Evolutionary conservation across 176 grass and related monocot species (phyloP), one percentile per base, ranked within the genome.

Genomic region (Ensete ventricosum): DNA sequence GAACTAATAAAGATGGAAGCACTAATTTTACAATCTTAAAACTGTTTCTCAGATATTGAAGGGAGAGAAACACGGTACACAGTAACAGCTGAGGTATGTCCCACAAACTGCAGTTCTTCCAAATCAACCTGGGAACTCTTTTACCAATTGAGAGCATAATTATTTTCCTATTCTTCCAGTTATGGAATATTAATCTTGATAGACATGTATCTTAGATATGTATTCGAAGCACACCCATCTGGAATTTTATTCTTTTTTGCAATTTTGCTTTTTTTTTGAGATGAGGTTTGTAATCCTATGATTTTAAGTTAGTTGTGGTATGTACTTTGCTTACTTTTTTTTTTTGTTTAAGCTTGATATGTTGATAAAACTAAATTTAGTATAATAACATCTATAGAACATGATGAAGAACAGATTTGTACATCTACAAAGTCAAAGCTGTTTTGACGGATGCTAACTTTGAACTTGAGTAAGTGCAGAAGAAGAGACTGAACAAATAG

Each of bases 21-120:
- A 51, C 7, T 50, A 70, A 50, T 50, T 3, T 69, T 14, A 20
- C 16, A 50, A 69, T 50, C 8, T 49, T 9, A 21, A 60, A 17
- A 14, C 19, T 49, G 21, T 19, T 75, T 48, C 20, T 29, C 26
- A 75, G 73, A 75, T 7, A 24, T 75, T 48, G 26, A 59, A 60
- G 54, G 73, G 54, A 60, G 11, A 60, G 73, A 75, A 75, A 60
- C 73, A 60, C 16, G 17, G 14, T 60, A 60, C 54, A 60, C 54
- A 12, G 48, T 75, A 29, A 75, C 54, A 59, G 73, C 73, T 43
- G 73, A 75, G 73, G 73, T 75, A 60, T 20, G 34, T 75, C 54
- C 19, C 26, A 60, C 57, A 19, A 11, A 9, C 54, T 29, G 34
- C 34, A 43, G 34, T 43, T 43, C 34, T 43, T 43, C 34, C 34